phyloP scores from a whole-genome alignment of 805 yeast species.

The Brettanomyces nanus region DNA sequence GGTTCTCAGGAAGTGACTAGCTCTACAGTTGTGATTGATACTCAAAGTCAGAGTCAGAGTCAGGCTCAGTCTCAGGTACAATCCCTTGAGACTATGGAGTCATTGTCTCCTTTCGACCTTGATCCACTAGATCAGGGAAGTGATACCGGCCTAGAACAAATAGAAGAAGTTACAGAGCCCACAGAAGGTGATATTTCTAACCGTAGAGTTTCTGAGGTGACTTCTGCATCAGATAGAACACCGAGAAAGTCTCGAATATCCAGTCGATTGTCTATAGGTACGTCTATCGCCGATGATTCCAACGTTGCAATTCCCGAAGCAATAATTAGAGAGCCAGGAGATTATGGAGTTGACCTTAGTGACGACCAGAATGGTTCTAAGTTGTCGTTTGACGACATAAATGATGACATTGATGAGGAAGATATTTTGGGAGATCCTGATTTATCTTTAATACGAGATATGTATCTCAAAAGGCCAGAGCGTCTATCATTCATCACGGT shows the following conservation, averaged over 20 bases:
- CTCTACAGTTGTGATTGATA: constrained; percentile 2
- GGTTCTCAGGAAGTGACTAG: constrained; percentile 1
- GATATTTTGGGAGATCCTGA: constrained; percentile 12
- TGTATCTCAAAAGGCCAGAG: not conserved
- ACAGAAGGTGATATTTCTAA: constrained; percentile 1
- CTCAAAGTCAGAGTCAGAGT: constrained; percentile 3
- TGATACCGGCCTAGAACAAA: not conserved
- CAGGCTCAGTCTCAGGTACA: constrained; percentile 6
- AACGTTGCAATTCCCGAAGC: constrained; percentile 29
- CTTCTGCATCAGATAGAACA: constrained; percentile 1
- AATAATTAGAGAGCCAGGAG: constrained; percentile 23
- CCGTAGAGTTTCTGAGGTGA: constrained; percentile 1
- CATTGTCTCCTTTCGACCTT: constrained; percentile 3
- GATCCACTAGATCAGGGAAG: not conserved
- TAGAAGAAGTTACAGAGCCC: not conserved
- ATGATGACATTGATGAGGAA: constrained; percentile 8
- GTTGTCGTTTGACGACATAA: constrained; percentile 2
- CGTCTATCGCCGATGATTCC: constrained; percentile 19
- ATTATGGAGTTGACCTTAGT: constrained; percentile 14
- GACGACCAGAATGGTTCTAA: constrained; percentile 9
- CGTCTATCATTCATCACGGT: constrained; percentile 13
- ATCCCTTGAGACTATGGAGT: constrained; percentile 2
- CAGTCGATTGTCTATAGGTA: constrained; percentile 20
- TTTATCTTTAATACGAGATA: constrained; percentile 10
- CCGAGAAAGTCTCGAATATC: constrained; percentile 17